phyloP scores from a whole-genome alignment of 192 early-diverging fungal genomes.

The Funneliformis geosporum region DNA sequence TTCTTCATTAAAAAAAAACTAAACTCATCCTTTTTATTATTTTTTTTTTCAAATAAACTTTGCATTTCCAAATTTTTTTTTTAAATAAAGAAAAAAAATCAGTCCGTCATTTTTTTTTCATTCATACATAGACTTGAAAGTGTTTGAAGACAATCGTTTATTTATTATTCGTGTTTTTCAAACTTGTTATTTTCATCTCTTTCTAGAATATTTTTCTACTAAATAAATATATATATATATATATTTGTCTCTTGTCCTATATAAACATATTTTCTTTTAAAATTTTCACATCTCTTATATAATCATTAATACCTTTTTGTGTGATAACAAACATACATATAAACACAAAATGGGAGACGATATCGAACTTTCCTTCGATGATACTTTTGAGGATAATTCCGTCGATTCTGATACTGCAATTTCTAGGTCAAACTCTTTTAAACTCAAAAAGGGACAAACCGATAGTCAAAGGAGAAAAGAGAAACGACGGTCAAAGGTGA shows the following conservation, averaged over 20 bases:
- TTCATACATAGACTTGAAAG: slow-evolving; percentile 7
- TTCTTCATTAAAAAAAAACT: background rate
- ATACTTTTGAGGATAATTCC: slow-evolving; percentile 29
- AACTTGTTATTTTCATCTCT: background rate
- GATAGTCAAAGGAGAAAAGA: slow-evolving; percentile 35
- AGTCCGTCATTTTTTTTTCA: background rate
- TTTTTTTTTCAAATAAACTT: background rate
- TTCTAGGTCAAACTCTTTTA: slow-evolving; percentile 33
- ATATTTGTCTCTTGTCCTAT: too few species aligned
- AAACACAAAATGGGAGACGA: slow-evolving; percentile 30
- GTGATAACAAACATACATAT: background rate
- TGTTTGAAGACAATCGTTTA: background rate
- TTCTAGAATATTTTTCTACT: background rate
- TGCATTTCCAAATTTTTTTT: background rate
- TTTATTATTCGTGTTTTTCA: background rate
- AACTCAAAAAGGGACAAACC: slow-evolving; percentile 25
- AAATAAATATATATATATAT: background rate
- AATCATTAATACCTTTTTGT: background rate
- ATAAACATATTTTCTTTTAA: background rate
- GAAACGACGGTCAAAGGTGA: slow-evolving; percentile 33
- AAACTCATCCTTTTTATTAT: background rate
- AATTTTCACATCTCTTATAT: background rate
- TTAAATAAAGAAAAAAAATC: background rate
- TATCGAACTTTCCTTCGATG: slow-evolving; percentile 30
- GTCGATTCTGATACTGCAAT: slow-evolving; percentile 27